phyloP scores from a whole-genome alignment of 1,139 yeast species.

The Debaryomyces psychrophilus region DNA sequence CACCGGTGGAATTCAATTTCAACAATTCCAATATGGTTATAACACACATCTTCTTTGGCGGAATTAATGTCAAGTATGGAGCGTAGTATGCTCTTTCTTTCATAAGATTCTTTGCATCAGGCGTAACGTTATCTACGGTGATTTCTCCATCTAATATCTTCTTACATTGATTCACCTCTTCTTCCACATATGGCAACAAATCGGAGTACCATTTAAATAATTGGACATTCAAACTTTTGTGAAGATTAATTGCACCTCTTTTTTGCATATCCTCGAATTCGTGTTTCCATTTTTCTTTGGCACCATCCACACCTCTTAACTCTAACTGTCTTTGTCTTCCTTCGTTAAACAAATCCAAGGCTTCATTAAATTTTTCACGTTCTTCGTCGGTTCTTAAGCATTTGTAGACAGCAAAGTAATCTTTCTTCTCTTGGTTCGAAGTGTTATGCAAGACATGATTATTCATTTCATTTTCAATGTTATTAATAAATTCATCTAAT shows the following conservation, averaged over 20 bases:
- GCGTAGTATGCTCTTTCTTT: slow-evolving; percentile 69
- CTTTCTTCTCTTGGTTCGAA: slow-evolving; percentile 43
- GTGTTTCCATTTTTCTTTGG: slow-evolving; percentile 85
- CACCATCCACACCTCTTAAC: slow-evolving; percentile 79
- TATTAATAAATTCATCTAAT: slow-evolving; percentile 37
- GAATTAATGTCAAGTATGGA: slow-evolving; percentile 71
- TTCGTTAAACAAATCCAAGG: slow-evolving; percentile 68
- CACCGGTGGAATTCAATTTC: slow-evolving; percentile 74
- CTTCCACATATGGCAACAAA: slow-evolving; percentile 67
- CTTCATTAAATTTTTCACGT: slow-evolving; percentile 58
- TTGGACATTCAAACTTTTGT: slow-evolving; percentile 67
- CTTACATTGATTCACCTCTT: slow-evolving; percentile 59
- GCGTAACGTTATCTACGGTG: slow-evolving; percentile 20
- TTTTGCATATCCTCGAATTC: slow-evolving; percentile 72
- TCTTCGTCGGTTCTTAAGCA: slow-evolving; percentile 55
- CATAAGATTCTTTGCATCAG: slow-evolving; percentile 38
- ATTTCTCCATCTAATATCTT: slow-evolving; percentile 33
- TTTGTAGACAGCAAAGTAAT: slow-evolving; percentile 69
- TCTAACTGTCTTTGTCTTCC: slow-evolving; percentile 79
- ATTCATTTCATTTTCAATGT: slow-evolving; percentile 34
- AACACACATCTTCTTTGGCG: slow-evolving; percentile 81
- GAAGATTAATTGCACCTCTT: slow-evolving; percentile 61
- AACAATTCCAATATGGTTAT: slow-evolving; percentile 82
- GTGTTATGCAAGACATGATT: slow-evolving; percentile 35
- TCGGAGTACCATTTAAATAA: slow-evolving; percentile 79